Evolutionary conservation across 129 eudicot genomes (phyloP).

Genomic region (Tagetes erecta): DNA sequence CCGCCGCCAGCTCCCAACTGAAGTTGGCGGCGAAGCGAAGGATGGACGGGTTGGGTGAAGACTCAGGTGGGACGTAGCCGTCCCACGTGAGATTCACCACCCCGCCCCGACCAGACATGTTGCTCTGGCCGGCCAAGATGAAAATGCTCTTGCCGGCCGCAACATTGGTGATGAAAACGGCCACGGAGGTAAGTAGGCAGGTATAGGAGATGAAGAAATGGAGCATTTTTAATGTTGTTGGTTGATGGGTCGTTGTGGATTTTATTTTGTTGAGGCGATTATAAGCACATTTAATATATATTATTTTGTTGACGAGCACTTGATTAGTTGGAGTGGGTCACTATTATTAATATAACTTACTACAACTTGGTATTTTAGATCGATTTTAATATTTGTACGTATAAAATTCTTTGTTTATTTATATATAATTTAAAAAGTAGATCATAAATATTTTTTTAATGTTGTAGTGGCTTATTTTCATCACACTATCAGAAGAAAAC

Average conservation of each 20-base stretch:
- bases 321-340: no score
- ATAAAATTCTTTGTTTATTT: no score
- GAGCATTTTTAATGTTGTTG: conserved; percentile 24
- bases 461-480: no score
- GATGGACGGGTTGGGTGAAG: conserved; percentile 39
- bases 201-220: conserved; percentile 33
- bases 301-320: no score
- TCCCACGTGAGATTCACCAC: conserved; percentile 66
- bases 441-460: no score
- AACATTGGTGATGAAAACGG: neutral
- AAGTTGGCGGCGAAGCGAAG: conserved; percentile 52
- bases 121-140: conserved; percentile 86
- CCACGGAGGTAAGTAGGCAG: conserved; percentile 32
- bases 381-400: no score
- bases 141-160: conserved; percentile 43
- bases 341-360: no score
- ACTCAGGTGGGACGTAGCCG: conserved; percentile 53
- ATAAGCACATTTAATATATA: neutral
- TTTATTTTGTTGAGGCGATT: neutral
- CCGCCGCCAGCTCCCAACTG: conserved; percentile 62
- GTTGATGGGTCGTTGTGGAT: neutral
- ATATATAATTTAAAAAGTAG: no score
- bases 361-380: no score
- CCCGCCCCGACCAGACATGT: conserved; percentile 94
- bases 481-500: no score